phyloP scores from a whole-genome alignment of 2,329 filamentous ascomycete species.

The Daldinia sp. region DNA sequence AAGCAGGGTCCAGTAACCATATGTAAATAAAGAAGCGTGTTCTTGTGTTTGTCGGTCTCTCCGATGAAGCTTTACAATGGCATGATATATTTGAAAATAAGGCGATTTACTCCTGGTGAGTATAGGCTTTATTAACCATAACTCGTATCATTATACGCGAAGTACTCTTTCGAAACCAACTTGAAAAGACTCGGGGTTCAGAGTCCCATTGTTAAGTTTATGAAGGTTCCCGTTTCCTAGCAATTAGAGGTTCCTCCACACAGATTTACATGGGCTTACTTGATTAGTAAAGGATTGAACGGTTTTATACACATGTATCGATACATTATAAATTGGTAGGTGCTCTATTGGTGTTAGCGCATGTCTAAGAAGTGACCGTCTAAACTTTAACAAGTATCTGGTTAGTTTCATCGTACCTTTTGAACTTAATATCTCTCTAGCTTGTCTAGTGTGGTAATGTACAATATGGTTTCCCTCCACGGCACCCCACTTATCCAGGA shows the following conservation, averaged over 20 bases:
- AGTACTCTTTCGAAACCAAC: background rate
- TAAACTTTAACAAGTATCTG: slow-evolving; percentile 3
- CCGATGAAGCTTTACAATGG: slow-evolving; percentile 3
- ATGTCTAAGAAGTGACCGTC: background rate
- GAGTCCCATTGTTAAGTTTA: slow-evolving; percentile 7
- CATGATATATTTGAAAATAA: slow-evolving; percentile 8
- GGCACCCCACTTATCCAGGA: slow-evolving; percentile 41
- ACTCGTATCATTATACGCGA: slow-evolving; percentile 3
- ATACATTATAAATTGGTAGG: background rate
- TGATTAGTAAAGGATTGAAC: no score
- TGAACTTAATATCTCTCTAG: background rate
- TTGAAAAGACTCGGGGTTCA: background rate
- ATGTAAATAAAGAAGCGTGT: slow-evolving; percentile 23
- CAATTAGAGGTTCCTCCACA: background rate
- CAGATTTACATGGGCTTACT: background rate
- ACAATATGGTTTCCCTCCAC: slow-evolving; percentile 14
- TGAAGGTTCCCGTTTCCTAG: background rate
- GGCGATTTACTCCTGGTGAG: background rate
- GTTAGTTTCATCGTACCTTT: background rate
- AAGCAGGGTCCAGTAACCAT: slow-evolving; percentile 18
- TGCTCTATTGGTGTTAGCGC: background rate
- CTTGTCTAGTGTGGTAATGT: no score
- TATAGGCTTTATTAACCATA: background rate
- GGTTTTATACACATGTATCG: background rate
- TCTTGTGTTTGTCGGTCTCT: slow-evolving; percentile 20